A percentile compares a stretch with the other conserved stretches of the same genome.
phyloP scores from a whole-genome alignment of 129 eudicot species.

The Arctium lappa region DNA sequence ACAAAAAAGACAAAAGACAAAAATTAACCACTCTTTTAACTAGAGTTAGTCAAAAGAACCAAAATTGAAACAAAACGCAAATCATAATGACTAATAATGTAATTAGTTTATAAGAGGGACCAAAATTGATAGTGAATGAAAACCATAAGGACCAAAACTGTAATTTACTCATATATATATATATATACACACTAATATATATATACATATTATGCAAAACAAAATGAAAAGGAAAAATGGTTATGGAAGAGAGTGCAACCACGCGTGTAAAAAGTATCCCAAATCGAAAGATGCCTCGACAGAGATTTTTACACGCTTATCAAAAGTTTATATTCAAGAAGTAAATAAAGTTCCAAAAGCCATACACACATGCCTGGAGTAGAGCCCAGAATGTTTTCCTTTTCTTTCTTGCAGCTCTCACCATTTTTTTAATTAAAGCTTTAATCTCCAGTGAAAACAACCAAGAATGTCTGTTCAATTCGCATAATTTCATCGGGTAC shows the following conservation, averaged over 20 bases:
- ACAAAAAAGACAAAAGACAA: too few relatives aligned
- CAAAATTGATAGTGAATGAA: too few relatives aligned
- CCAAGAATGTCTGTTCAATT: conserved; percentile 2
- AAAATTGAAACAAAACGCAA: too few relatives aligned
- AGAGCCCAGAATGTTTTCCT: conserved; percentile 15
- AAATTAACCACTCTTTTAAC: too few relatives aligned
- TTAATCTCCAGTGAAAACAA: neutral
- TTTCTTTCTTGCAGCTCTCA: neutral
- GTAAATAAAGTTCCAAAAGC: conserved; percentile 30
- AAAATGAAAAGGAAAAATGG: neutral
- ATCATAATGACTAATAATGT: too few relatives aligned
- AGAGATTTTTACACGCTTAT: conserved; percentile 40
- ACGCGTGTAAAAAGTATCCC: conserved; percentile 42
- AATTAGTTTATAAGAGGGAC: too few relatives aligned
- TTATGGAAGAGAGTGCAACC: conserved; percentile 41
- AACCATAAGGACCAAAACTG: too few relatives aligned
- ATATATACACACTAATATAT: too few relatives aligned
- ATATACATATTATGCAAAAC: neutral
- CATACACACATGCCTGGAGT: conserved; percentile 19
- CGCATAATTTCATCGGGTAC: neutral
- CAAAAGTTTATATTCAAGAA: conserved; percentile 29
- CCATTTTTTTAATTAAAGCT: neutral
- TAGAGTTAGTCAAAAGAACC: too few relatives aligned
- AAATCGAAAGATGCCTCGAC: conserved; percentile 43
- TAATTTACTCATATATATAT: too few relatives aligned